These are phyloP conservation scores for Hortaea werneckii DNA, from an alignment of 2,329 filamentous ascomycete genomes.

Conservation along the genomic window DNA sequence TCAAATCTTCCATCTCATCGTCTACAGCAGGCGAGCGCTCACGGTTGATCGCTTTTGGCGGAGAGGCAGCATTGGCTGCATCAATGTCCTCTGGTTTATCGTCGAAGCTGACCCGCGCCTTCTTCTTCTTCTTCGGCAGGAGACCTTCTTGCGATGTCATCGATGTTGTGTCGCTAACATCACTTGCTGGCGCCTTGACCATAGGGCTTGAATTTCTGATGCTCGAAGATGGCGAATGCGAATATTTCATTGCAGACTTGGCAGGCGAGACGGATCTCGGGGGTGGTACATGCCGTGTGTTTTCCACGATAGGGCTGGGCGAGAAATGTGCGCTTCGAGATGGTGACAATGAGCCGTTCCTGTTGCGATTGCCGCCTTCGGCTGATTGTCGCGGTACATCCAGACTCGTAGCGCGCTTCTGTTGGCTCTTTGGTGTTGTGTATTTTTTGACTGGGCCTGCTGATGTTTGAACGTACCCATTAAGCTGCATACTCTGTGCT, in stretches of 20 bases:
- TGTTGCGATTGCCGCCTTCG: constrained; percentile 12
- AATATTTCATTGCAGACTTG: constrained; percentile 64
- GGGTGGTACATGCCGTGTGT: constrained; percentile 58
- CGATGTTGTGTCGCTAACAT: constrained; percentile 48
- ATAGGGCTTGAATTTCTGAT: constrained; percentile 33
- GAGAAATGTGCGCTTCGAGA: constrained; percentile 59
- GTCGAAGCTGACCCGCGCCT: constrained; percentile 68
- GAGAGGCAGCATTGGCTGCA: constrained; percentile 22
- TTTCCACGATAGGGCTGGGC: constrained; percentile 43
- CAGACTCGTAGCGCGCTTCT: constrained; percentile 22
- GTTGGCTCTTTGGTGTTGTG: constrained; percentile 7
- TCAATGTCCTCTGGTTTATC: constrained; percentile 38
- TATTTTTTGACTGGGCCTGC: constrained; percentile 17
- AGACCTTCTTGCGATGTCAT: constrained; percentile 25
- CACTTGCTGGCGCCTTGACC: constrained; percentile 35
- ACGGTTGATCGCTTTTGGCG: constrained; percentile 38
- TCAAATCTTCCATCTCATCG: constrained; percentile 53
- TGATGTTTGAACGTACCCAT: constrained; percentile 10
- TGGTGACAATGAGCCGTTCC: constrained; percentile 46
- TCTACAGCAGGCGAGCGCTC: constrained; percentile 26
- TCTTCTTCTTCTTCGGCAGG: constrained; percentile 47
- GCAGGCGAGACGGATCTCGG: constrained; percentile 62
- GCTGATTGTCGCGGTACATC: constrained; percentile 20
- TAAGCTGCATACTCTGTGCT: background rate
- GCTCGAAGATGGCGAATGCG: constrained; percentile 41